Percentiles rank a stretch among this genome's conserved stretches.
Conservation (phyloP, 2,329 filamentous ascomycete genomes). For the Cryoendolithus antarcticus region DNA sequence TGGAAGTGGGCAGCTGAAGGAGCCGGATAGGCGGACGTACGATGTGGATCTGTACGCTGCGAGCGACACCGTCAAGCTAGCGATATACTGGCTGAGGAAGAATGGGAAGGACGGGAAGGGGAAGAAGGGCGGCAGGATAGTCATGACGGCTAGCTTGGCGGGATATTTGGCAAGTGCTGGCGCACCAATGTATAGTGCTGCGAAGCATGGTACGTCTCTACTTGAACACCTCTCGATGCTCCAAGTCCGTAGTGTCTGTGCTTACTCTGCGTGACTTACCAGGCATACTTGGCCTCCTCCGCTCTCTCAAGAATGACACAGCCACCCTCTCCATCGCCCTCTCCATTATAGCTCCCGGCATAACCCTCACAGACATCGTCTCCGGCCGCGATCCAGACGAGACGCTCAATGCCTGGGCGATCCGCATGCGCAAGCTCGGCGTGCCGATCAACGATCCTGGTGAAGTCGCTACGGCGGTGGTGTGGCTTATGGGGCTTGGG, state of each 20-base stretch:
- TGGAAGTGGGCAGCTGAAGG: constrained; percentile 27
- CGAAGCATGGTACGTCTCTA: constrained; percentile 29
- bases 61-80: constrained; percentile 35
- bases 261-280: too few relatives aligned
- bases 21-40: constrained; percentile 34
- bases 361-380: constrained; percentile 36
- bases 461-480: constrained; percentile 32
- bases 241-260: too few relatives aligned
- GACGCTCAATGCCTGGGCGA: constrained; percentile 28
- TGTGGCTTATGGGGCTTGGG: constrained; percentile 33
- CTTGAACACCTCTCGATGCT: too few relatives aligned
- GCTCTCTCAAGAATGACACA: constrained; percentile 37
- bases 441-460: constrained; percentile 37
- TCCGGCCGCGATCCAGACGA: constrained; percentile 21
- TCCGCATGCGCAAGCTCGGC: constrained; percentile 30
- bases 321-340: constrained; percentile 34
- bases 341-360: constrained; percentile 36
- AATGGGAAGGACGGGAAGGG: constrained; percentile 20
- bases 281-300: constrained; percentile 36
- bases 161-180: constrained; percentile 38
- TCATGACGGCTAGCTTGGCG: constrained; percentile 37
- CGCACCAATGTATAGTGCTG: constrained; percentile 36
- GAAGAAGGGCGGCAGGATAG: constrained; percentile 31
- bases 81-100: constrained; percentile 34
- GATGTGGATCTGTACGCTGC: constrained; percentile 37